Evolutionary conservation across 345 rosid genomes (phyloP).

Genomic region (Lepidium sativum): DNA sequence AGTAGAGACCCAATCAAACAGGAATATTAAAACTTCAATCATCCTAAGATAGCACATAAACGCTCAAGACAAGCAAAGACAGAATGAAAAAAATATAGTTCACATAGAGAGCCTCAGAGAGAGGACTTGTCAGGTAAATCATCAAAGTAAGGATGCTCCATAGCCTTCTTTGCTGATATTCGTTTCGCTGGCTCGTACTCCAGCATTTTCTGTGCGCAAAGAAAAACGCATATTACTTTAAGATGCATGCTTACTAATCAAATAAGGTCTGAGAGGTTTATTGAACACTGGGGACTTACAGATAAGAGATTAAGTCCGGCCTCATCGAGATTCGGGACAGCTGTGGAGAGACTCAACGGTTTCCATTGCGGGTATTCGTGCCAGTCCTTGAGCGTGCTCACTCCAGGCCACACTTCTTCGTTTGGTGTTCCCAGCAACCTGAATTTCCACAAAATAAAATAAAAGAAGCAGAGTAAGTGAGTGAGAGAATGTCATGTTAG

Average conservation of each 20-base stretch:
- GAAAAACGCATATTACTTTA: background rate
- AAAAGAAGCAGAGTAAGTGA: background rate
- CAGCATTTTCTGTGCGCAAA: constrained; percentile 71
- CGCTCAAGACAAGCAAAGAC: constrained; percentile 57
- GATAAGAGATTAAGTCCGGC: constrained; percentile 70
- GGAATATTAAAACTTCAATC: background rate
- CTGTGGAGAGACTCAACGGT: constrained; percentile 54
- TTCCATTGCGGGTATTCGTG: constrained; percentile 98
- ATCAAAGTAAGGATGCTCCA: constrained; percentile 88
- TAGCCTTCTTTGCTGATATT: constrained; percentile 86
- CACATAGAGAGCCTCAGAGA: constrained; percentile 35
- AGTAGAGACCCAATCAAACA: background rate
- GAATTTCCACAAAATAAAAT: background rate
- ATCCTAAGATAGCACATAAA: constrained; percentile 17
- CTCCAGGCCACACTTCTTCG: constrained; percentile 92
- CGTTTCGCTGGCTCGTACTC: constrained; percentile 73
- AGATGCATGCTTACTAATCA: background rate
- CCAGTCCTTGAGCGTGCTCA: constrained; percentile 84
- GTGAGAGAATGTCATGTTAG: background rate
- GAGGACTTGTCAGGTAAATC: constrained; percentile 49
- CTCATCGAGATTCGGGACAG: constrained; percentile 59
- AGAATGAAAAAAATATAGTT: background rate
- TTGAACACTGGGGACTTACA: constrained; percentile 36
- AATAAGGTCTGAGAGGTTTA: background rate
- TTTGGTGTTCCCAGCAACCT: constrained; percentile 94